Conservation (phyloP, 306 rosid species). For the Citrullus mucosospermus region DNA sequence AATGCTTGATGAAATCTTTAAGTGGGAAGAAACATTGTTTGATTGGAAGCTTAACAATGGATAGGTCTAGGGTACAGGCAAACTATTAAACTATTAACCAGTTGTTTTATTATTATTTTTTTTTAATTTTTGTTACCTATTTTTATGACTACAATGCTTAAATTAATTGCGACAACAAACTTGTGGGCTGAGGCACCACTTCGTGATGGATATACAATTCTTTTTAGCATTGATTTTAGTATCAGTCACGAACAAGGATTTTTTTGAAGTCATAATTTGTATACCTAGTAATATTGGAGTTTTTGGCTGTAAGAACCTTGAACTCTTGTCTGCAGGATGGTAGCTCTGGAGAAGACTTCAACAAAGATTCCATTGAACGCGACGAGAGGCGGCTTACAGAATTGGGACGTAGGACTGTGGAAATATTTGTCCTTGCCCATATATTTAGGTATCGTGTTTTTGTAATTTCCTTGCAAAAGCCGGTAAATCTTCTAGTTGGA, state of each 20-base stretch:
- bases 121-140: background rate
- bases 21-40: background rate
- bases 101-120: background rate
- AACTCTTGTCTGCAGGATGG: constrained; percentile 49
- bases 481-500: background rate
- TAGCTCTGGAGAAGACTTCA: constrained; percentile 87
- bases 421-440: constrained; percentile 94
- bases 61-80: background rate
- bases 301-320: background rate
- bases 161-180: background rate
- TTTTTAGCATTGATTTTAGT: background rate
- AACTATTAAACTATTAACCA: background rate
- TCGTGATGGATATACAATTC: background rate
- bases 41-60: background rate
- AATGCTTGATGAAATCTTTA: background rate
- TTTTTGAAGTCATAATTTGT: background rate
- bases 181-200: background rate
- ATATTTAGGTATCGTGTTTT: constrained; percentile 53
- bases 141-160: background rate
- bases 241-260: background rate
- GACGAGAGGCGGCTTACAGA: constrained; percentile 97
- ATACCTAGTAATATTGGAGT: background rate
- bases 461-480: background rate
- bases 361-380: constrained; percentile 86
- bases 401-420: constrained; percentile 95